These are phyloP conservation scores for Tetraselmis striata DNA, from an alignment of 139 green algal species.

Conservation along the genomic window DNA sequence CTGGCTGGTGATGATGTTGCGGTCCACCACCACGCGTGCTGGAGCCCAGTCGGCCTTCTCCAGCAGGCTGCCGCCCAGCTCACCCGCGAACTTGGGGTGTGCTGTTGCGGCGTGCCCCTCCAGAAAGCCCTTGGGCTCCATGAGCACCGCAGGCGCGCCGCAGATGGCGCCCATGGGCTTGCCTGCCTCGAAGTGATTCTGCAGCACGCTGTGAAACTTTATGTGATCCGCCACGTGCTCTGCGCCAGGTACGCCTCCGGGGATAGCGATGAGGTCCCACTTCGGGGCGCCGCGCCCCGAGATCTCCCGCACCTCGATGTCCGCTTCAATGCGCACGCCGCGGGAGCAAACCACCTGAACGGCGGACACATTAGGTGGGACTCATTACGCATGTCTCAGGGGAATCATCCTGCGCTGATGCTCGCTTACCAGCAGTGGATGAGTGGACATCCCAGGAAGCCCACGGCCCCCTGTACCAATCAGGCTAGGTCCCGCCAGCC, in stretches of 20 bases:
- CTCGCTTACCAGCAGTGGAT: too few relatives aligned
- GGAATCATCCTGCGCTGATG: too few relatives aligned
- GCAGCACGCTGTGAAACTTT: constrained; percentile 53
- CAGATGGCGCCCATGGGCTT: constrained; percentile 84
- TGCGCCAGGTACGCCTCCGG: constrained; percentile 88
- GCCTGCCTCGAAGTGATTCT: constrained; percentile 36
- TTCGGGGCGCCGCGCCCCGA: not conserved
- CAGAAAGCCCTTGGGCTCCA: constrained; percentile 75
- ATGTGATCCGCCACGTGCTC: constrained; percentile 72
- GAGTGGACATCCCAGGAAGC: too few relatives aligned
- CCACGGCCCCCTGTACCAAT: too few relatives aligned
- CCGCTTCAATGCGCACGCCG: constrained; percentile 72
- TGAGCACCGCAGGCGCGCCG: constrained; percentile 82
- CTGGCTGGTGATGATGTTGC: constrained; percentile 71
- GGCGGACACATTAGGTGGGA: too few relatives aligned
- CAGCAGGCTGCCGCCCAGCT: constrained; percentile 45
- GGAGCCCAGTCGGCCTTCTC: not conserved
- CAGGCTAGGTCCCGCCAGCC: too few relatives aligned
- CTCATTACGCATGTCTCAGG: too few relatives aligned
- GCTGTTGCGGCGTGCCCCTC: constrained; percentile 64
- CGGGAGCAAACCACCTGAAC: constrained; percentile 44
- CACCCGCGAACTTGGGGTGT: constrained; percentile 81
- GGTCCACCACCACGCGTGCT: constrained; percentile 80
- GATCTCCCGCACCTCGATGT: constrained; percentile 35
- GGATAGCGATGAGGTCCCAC: not conserved